phyloP scores from a whole-genome alignment of 1,284 basidiomycete genomes.

The Peniophora sp. region DNA sequence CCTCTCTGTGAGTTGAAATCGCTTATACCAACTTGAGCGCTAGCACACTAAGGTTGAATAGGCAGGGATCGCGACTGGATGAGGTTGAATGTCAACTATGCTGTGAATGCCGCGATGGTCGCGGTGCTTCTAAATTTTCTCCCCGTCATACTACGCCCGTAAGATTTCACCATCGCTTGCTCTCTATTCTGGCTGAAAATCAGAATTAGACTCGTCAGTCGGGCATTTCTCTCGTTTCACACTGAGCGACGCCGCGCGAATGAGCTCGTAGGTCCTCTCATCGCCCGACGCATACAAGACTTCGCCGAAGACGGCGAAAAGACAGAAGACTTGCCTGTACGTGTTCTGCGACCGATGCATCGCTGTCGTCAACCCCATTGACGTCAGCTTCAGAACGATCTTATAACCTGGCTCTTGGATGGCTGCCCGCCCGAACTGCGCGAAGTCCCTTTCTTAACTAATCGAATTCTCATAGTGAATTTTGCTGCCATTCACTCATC shows the following conservation, averaged over 20 bases:
- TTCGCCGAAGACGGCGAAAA: slow-evolving; percentile 8
- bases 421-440: slow-evolving; percentile 23
- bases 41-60: slow-evolving; percentile 1
- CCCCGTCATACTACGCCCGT: slow-evolving; percentile 10
- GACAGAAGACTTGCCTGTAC: slow-evolving; percentile 13
- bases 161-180: no score
- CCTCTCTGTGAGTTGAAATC: no score
- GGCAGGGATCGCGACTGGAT: slow-evolving; percentile 13
- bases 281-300: slow-evolving; percentile 12
- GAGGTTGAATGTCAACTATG: slow-evolving; percentile 12
- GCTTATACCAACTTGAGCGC: no score
- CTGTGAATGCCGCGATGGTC: slow-evolving; percentile 12
- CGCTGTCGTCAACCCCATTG: no score
- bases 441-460: slow-evolving; percentile 22
- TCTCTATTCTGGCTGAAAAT: no score
- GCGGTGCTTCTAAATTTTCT: slow-evolving; percentile 12
- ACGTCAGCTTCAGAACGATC: slow-evolving; percentile 22
- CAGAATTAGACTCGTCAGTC: slow-evolving; percentile 4
- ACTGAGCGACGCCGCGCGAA: background rate
- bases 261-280: slow-evolving; percentile 4
- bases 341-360: no score
- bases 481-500: slow-evolving; percentile 34
- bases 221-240: background rate
- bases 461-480: slow-evolving; percentile 35
- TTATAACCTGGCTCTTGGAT: slow-evolving; percentile 39